Evolutionary conservation across 768 basidiomycete genomes (phyloP).

Genomic region (Leccinum rimulosum): DNA sequence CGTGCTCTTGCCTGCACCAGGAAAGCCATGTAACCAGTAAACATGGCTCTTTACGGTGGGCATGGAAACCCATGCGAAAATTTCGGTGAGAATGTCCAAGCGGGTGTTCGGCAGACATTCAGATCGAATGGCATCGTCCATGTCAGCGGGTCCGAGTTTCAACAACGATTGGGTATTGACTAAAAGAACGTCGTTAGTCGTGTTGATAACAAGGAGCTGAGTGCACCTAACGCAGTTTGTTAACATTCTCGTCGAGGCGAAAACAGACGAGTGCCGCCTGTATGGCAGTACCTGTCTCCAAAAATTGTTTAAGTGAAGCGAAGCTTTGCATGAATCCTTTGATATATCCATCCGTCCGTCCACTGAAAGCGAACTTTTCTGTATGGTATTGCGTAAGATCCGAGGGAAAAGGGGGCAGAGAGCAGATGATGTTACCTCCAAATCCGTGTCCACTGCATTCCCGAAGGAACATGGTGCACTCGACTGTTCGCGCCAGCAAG

Average conservation of each 20-base stretch:
- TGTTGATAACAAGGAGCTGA: neutral
- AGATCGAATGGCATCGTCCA: conserved; percentile 25
- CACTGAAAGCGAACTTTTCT: conserved; percentile 19
- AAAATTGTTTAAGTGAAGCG: conserved; percentile 23
- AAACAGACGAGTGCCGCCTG: conserved; percentile 28
- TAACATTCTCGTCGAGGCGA: conserved; percentile 28
- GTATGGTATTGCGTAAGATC: conserved; percentile 6
- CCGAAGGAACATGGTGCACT: conserved; percentile 36
- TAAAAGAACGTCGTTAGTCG: conserved; percentile 5
- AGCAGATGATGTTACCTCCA: conserved; percentile 20
- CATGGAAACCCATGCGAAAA: conserved; percentile 24
- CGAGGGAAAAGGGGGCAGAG: neutral
- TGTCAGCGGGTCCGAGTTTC: conserved; percentile 29
- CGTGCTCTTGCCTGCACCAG: conserved; percentile 38
- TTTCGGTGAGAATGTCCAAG: conserved; percentile 26
- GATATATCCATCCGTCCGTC: conserved; percentile 23
- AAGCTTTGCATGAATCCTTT: conserved; percentile 22
- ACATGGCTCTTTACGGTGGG: conserved; percentile 22
- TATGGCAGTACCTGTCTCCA: conserved; percentile 24
- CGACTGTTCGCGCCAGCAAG: conserved; percentile 33
- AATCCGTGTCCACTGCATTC: conserved; percentile 37
- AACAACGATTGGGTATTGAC: conserved; percentile 20
- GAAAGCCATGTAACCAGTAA: conserved; percentile 36
- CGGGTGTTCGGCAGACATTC: conserved; percentile 33
- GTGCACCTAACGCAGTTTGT: conserved; percentile 21